These are phyloP conservation scores for Rubus idaeus DNA, from an alignment of 306 rosid species.

Conservation along the genomic window DNA sequence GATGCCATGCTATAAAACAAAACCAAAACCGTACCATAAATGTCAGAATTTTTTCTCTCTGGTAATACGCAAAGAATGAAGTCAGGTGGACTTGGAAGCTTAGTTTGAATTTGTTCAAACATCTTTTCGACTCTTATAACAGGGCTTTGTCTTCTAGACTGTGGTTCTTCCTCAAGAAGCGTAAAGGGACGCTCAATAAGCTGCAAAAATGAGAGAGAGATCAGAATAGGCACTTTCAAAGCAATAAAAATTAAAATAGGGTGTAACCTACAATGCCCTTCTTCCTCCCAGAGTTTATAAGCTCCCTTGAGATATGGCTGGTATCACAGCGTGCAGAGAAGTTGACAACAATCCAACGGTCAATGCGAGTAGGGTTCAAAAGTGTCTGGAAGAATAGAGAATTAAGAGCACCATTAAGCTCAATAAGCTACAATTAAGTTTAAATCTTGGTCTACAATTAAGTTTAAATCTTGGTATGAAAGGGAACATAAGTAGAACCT, in stretches of 20 bases:
- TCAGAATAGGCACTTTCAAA: conserved; percentile 12
- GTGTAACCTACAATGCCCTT: conserved; percentile 79
- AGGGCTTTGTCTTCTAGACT: conserved; percentile 51
- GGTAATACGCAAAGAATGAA: conserved; percentile 88
- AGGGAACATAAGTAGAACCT: neutral
- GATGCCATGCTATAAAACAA: neutral
- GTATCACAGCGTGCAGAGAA: conserved; percentile 90
- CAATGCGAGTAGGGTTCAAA: conserved; percentile 54
- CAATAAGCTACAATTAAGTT: neutral
- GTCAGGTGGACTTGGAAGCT: conserved; percentile 52
- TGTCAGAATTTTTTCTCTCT: conserved; percentile 69
- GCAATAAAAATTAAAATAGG: neutral
- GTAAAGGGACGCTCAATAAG: conserved; percentile 75
- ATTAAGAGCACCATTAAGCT: conserved; percentile 20
- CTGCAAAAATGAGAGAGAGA: conserved; percentile 42
- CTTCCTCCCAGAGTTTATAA: conserved; percentile 82
- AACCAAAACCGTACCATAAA: conserved; percentile 62
- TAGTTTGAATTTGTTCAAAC: conserved; percentile 57
- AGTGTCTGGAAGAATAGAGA: conserved; percentile 50
- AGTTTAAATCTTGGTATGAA: neutral
- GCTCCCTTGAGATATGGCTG: conserved; percentile 81
- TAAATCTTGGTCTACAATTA: neutral
- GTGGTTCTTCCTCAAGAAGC: conserved; percentile 76
- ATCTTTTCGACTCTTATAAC: conserved; percentile 81
- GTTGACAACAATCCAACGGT: conserved; percentile 75